phyloP scores from a whole-genome alignment of 768 basidiomycete genomes.

The Hericium rajendrae region DNA sequence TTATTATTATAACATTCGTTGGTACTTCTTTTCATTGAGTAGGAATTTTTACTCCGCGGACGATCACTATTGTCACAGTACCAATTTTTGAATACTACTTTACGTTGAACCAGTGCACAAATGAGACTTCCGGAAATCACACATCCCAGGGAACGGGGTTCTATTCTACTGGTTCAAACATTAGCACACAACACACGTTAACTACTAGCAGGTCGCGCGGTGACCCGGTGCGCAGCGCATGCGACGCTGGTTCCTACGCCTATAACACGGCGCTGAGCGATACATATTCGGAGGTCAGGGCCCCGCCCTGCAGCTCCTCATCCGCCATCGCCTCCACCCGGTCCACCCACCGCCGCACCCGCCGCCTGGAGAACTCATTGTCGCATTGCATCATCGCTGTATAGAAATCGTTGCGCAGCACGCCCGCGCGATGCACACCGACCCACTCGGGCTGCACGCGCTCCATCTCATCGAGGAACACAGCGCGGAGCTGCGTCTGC shows the following conservation, averaged over 20 bases:
- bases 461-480: neutral
- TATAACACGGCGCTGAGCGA: too few species aligned
- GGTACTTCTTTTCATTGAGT: neutral
- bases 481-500: neutral
- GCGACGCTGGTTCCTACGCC: too few species aligned
- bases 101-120: too few species aligned
- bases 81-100: neutral
- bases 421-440: neutral
- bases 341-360: neutral
- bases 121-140: too few species aligned
- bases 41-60: conserved; percentile 3
- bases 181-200: too few species aligned
- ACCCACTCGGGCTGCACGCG: neutral
- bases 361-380: neutral
- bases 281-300: neutral
- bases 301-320: neutral
- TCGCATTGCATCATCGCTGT: neutral
- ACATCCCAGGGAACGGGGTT: too few species aligned
- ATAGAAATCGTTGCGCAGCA: neutral
- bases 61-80: conserved; percentile 5
- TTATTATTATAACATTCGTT: conserved; percentile 8
- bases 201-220: too few species aligned
- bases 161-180: too few species aligned
- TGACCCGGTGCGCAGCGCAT: too few species aligned
- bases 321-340: neutral